phyloP scores from a whole-genome alignment of 352 stramenopile genomes.

The Pythium folliculosum region DNA sequence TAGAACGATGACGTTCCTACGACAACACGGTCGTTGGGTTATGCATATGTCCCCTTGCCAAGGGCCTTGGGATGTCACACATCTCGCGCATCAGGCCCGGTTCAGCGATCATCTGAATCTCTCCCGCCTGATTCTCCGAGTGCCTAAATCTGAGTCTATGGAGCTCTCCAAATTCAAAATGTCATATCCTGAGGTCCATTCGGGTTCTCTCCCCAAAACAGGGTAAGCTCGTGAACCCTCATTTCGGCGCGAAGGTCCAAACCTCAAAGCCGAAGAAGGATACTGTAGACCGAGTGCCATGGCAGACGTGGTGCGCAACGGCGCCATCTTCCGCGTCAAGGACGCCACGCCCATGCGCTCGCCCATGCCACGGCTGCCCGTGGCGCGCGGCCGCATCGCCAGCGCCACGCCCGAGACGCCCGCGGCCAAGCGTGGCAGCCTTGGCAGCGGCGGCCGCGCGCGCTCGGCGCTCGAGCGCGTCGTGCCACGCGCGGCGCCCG shows the following conservation, averaged over 20 bases:
- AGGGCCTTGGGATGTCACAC: background rate
- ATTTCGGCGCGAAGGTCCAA: background rate
- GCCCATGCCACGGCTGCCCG: conserved; percentile 20
- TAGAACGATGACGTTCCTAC: background rate
- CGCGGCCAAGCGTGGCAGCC: conserved; percentile 7
- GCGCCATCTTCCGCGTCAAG: conserved; percentile 37
- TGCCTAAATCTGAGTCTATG: conserved; percentile 9
- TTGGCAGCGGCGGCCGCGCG: background rate
- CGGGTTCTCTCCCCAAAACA: background rate
- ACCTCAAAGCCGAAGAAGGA: background rate
- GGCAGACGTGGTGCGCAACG: conserved; percentile 35
- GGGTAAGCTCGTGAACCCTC: too few relatives aligned
- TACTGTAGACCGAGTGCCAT: conserved; percentile 16
- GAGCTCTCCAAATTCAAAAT: background rate
- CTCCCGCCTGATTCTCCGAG: background rate
- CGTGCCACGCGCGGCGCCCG: background rate
- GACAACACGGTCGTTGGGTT: background rate
- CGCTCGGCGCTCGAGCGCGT: conserved; percentile 21
- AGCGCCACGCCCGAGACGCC: conserved; percentile 21
- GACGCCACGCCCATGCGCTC: conserved; percentile 25
- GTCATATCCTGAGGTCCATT: background rate
- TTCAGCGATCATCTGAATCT: conserved; percentile 16
- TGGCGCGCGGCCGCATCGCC: conserved; percentile 20
- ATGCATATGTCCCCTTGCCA: too few relatives aligned
- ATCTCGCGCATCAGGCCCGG: background rate